These are phyloP conservation scores for Yamadazyma phyllophila DNA, from an alignment of 805 yeast species.

Conservation along the genomic window DNA sequence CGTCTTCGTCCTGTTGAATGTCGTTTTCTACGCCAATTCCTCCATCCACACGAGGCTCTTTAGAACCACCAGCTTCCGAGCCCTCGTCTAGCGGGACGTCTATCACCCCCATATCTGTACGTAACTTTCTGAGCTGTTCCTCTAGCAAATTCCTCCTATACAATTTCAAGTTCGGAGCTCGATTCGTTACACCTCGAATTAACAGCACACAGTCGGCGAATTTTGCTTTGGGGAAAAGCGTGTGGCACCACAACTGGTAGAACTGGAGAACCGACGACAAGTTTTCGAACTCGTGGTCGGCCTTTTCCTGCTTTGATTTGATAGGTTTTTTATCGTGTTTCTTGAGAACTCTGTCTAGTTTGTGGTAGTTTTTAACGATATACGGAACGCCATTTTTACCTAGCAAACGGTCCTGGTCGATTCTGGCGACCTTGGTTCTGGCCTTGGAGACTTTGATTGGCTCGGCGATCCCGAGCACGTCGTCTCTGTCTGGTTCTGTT, in stretches of 20 bases:
- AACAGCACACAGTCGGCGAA: conserved; percentile 66
- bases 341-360: conserved; percentile 23
- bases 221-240: conserved; percentile 74
- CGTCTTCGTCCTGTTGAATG: conserved; percentile 1
- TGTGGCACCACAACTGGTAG: conserved; percentile 47
- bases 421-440: conserved; percentile 32
- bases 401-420: conserved; percentile 39
- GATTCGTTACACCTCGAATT: conserved; percentile 48
- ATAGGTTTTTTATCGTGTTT: conserved; percentile 23
- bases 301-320: conserved; percentile 18
- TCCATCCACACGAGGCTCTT: not conserved
- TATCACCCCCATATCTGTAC: conserved; percentile 35
- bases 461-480: conserved; percentile 21
- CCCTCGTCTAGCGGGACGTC: conserved; percentile 17
- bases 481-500: not conserved
- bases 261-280: conserved; percentile 36
- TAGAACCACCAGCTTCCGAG: not conserved
- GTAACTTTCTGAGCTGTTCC: conserved; percentile 24
- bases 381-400: conserved; percentile 34
- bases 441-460: conserved; percentile 29
- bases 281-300: conserved; percentile 35
- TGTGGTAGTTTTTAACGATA: conserved; percentile 29
- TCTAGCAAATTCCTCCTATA: conserved; percentile 31
- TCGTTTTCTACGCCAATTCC: not conserved
- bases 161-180: conserved; percentile 34